Evolutionary conservation across 2,329 filamentous ascomycete genomes (phyloP), one percentile per base, ranked within the genome.

Genomic region (Alternaria arbusti): DNA sequence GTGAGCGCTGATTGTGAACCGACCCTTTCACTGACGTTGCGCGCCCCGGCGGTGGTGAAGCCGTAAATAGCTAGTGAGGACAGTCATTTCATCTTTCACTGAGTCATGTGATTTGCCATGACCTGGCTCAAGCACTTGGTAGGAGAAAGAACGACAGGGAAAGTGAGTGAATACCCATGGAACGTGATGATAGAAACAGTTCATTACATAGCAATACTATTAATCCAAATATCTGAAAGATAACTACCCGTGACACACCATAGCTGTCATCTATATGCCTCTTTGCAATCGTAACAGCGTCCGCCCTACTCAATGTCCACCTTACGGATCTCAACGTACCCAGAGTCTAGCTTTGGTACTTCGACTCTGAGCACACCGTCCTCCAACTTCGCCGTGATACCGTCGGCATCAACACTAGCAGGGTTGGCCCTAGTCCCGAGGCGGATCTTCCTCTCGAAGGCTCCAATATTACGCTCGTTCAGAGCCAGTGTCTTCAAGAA

Each of bases 331-430:
- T 85, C 82, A 9, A 85, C 84, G 69, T 88, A 90, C 83, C 88
- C 89, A 69, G 88, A 88, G 22, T 74, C 71, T 8, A 87, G 73
- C 83, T 93, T 94, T 8, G 91, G 91, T 2, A 96, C 87, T n/a
- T 87, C 89, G n/a, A 96, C 85, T 36, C 90, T 83, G 69, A 96
- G 79, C 1, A 96, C 82, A 6, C 93, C 93, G 75, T 96, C 91
- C 78, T 93, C 90, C 80, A 96, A 85, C 81, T 89, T 93, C 3
- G 92, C 92, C 3, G 84, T 86, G 74, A 96, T 95, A 23, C 81
- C 84, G 52, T 90, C 86, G 1, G 84, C 86, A 71, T 94, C 90
- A 15, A 96, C 83, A 66, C 86, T 84, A 8, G 89, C 88, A 28
- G 87, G 86, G 28, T 84, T 84, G 9, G 83, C 82, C 55, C 82